Percentiles rank a stretch among this genome's conserved stretches.
Evolutionary conservation across 2,329 filamentous ascomycete species (phyloP).

Genomic region (Trichoderma asperellum): DNA sequence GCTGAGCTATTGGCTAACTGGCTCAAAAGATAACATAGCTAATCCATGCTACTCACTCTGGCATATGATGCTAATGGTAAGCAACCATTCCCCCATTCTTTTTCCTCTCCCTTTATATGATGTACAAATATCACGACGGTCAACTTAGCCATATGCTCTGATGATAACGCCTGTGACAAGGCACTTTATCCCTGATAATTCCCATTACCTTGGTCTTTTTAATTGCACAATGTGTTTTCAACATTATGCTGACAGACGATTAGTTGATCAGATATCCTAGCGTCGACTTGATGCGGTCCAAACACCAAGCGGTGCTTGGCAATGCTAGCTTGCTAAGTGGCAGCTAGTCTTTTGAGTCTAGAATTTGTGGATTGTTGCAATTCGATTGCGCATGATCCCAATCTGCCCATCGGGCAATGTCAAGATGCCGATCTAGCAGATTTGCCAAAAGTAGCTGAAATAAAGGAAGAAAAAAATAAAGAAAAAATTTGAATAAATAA

Average conservation of each 20-base stretch:
- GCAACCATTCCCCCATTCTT: conserved; percentile 30
- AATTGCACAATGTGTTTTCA: not conserved
- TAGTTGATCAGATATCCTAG: not conserved
- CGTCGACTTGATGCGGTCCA: not conserved
- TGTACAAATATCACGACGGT: conserved; percentile 54
- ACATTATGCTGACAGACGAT: conserved; percentile 22
- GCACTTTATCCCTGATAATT: conserved; percentile 39
- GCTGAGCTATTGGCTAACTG: conserved; percentile 35
- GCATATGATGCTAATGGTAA: conserved; percentile 34
- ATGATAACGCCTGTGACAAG: conserved; percentile 53
- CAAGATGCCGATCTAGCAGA: too few species aligned
- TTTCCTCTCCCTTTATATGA: conserved; percentile 40
- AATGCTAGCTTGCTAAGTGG: not conserved
- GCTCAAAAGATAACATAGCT: not conserved
- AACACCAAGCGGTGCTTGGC: not conserved
- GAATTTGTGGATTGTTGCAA: not conserved
- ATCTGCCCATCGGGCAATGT: too few species aligned
- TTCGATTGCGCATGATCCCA: too few species aligned
- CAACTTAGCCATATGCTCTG: conserved; percentile 54
- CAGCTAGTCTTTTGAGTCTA: not conserved
- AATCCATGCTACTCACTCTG: not conserved
- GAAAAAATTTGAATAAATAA: not conserved
- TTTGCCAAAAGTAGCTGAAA: not conserved
- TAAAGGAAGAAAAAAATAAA: not conserved
- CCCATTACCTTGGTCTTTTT: not conserved